Evolutionary conservation across 768 basidiomycete species (phyloP).

Genomic region (Boletus pseudopeckii): DNA sequence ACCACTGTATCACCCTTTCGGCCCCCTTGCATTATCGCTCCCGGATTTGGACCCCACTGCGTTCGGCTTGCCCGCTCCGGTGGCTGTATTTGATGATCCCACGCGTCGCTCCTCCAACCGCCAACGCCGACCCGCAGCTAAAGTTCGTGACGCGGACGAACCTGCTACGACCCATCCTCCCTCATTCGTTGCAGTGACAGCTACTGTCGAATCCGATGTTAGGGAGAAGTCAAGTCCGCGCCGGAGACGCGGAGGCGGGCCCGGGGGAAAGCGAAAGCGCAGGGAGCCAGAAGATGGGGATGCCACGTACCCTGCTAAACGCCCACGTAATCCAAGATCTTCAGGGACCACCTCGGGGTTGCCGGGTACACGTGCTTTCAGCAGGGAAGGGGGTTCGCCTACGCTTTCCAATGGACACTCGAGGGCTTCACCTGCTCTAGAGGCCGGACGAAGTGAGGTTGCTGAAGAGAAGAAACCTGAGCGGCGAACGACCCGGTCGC

Average conservation of each 20-base stretch:
- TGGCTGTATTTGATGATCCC: constrained; percentile 43
- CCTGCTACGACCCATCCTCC: constrained; percentile 10
- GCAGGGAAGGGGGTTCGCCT: constrained; percentile 43
- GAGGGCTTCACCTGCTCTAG: constrained; percentile 21
- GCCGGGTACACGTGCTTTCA: constrained; percentile 20
- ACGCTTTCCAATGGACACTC: constrained; percentile 31
- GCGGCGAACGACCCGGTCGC: constrained; percentile 48
- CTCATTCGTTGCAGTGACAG: constrained; percentile 6
- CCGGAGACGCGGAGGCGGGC: constrained; percentile 41
- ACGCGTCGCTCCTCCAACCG: constrained; percentile 43
- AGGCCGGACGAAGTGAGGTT: constrained; percentile 12
- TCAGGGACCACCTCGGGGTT: constrained; percentile 20
- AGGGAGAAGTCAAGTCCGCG: constrained; percentile 50
- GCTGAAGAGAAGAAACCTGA: constrained; percentile 29
- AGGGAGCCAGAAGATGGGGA: constrained; percentile 62
- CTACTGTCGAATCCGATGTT: constrained; percentile 27
- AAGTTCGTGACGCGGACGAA: constrained; percentile 47
- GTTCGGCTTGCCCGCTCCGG: constrained; percentile 53
- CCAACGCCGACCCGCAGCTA: constrained; percentile 46
- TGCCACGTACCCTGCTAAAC: constrained; percentile 68
- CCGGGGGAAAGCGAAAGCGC: constrained; percentile 50
- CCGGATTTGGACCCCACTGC: constrained; percentile 57
- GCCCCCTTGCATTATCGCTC: constrained; percentile 59
- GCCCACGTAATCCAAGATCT: constrained; percentile 51
- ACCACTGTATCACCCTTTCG: constrained; percentile 68